Evolutionary conservation across 2,329 filamentous ascomycete species (phyloP).

Genomic region (Furcasterigmium furcatum): DNA sequence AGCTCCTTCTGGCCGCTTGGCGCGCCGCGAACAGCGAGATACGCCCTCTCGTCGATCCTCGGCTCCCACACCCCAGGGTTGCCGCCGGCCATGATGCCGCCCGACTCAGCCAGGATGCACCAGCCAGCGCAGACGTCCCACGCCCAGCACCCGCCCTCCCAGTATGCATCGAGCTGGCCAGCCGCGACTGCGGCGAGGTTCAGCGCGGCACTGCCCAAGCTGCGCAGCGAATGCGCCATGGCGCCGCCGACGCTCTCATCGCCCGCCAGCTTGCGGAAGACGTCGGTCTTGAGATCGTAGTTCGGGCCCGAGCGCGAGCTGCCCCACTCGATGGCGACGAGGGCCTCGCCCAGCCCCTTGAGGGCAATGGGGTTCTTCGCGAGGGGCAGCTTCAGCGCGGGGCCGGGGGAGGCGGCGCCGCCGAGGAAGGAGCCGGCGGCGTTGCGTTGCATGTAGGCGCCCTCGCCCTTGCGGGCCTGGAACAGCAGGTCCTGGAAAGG

Average conservation of each 20-base stretch:
- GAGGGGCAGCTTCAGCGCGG: constrained; percentile 35
- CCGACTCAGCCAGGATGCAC: constrained; percentile 72
- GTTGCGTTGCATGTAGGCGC: constrained; percentile 53
- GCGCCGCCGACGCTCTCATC: constrained; percentile 61
- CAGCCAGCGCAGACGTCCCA: constrained; percentile 85
- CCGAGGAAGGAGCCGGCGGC: constrained; percentile 27
- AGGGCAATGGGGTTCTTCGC: constrained; percentile 51
- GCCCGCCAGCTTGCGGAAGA: constrained; percentile 60
- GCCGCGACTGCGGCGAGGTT: constrained; percentile 72
- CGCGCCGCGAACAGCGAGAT: constrained; percentile 60
- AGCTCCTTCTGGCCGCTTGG: constrained; percentile 57
- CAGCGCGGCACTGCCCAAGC: constrained; percentile 68
- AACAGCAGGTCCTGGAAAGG: constrained; percentile 70
- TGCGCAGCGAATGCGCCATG: constrained; percentile 75
- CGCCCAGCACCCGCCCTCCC: constrained; percentile 82
- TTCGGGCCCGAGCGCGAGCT: constrained; percentile 65
- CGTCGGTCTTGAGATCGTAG: constrained; percentile 64
- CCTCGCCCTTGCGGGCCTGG: constrained; percentile 64
- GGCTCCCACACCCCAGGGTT: constrained; percentile 73
- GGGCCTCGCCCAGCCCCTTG: constrained; percentile 54
- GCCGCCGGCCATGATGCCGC: constrained; percentile 67
- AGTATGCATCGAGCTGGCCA: constrained; percentile 71
- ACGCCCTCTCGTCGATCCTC: constrained; percentile 55
- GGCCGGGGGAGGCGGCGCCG: constrained; percentile 25
- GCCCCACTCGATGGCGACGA: constrained; percentile 75